Conservation (phyloP, 768 basidiomycete genomes). For the Psilocybe cyanescens region DNA sequence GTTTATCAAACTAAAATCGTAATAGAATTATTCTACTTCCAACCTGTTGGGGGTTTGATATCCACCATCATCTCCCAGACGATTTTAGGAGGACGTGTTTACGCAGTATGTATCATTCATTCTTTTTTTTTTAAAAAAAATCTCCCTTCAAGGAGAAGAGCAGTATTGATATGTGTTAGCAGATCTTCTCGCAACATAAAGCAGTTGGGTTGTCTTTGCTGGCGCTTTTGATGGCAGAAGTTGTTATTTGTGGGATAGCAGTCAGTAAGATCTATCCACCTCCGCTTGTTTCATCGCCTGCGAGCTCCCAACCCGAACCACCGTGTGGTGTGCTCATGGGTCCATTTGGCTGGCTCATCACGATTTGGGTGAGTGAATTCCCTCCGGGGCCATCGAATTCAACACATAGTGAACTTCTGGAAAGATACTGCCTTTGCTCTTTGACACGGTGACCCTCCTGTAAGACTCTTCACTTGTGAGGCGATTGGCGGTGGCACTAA, state of each 20-base stretch:
- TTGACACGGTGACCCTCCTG: conserved; percentile 22
- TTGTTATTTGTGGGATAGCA: conserved; percentile 19
- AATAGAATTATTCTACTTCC: conserved; percentile 22
- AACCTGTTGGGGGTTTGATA: conserved; percentile 28
- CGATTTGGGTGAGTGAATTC: conserved; percentile 22
- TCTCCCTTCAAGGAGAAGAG: too few relatives aligned
- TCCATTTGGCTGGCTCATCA: conserved; percentile 24
- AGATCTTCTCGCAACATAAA: conserved; percentile 24
- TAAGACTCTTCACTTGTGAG: conserved; percentile 8
- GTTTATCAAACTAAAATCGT: not conserved
- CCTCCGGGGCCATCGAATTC: too few relatives aligned
- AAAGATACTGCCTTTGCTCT: conserved; percentile 17
- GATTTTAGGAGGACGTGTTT: conserved; percentile 27
- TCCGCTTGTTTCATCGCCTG: conserved; percentile 10
- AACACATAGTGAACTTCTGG: not conserved
- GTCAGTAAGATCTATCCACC: conserved; percentile 19
- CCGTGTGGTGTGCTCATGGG: conserved; percentile 25
- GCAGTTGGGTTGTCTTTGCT: conserved; percentile 16
- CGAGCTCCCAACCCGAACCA: conserved; percentile 12
- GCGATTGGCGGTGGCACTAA: not conserved
- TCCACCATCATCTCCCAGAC: conserved; percentile 28
- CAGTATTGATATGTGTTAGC: not conserved
- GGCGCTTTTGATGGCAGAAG: conserved; percentile 14
- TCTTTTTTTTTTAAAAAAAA: too few relatives aligned
- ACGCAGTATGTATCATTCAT: conserved; percentile 18